A percentile compares a stretch with the other conserved stretches of the same genome.
Evolutionary conservation across 495 filamentous ascomycete genomes (phyloP).

Genomic region (Stereocaulon alpinum): DNA sequence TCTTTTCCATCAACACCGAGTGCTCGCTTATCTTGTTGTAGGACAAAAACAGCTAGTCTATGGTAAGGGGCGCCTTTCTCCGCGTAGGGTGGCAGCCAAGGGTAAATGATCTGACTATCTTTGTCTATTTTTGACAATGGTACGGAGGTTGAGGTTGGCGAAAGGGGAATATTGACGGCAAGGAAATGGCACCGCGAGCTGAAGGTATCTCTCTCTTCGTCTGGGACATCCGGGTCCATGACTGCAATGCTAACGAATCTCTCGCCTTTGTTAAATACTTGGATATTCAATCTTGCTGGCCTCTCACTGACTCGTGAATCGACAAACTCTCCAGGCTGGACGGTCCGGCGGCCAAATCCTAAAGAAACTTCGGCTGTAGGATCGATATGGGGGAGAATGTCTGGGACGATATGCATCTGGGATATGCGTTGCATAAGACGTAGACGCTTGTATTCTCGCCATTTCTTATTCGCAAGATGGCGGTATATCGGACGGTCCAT

Average conservation of each 20-base stretch:
- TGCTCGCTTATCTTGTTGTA: slow-evolving; percentile 51
- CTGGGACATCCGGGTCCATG: slow-evolving; percentile 83
- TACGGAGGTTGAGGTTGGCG: slow-evolving; percentile 42
- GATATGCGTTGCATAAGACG: slow-evolving; percentile 77
- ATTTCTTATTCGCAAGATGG: slow-evolving; percentile 74
- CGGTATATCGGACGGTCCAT: slow-evolving; percentile 97
- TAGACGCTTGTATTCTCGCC: slow-evolving; percentile 66
- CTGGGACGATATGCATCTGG: slow-evolving; percentile 85
- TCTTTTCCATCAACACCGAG: slow-evolving; percentile 39
- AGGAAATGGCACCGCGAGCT: slow-evolving; percentile 75
- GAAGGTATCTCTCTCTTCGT: slow-evolving; percentile 66
- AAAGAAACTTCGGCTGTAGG: slow-evolving; percentile 69
- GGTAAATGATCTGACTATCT: slow-evolving; percentile 55
- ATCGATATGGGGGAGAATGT: slow-evolving; percentile 77
- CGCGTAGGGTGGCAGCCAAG: slow-evolving; percentile 76
- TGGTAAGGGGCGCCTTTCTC: slow-evolving; percentile 91
- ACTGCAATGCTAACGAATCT: slow-evolving; percentile 76
- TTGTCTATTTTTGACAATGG: slow-evolving; percentile 40
- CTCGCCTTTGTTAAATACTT: slow-evolving; percentile 71
- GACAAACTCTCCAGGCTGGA: slow-evolving; percentile 70
- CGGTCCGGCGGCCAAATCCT: slow-evolving; percentile 55
- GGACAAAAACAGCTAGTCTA: slow-evolving; percentile 69
- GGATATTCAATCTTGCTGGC: slow-evolving; percentile 65
- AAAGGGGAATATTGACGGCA: slow-evolving; percentile 55
- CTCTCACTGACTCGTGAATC: slow-evolving; percentile 55